These are phyloP conservation scores for Mycena filopes DNA, from an alignment of 768 basidiomycete species.

Conservation along the genomic window DNA sequence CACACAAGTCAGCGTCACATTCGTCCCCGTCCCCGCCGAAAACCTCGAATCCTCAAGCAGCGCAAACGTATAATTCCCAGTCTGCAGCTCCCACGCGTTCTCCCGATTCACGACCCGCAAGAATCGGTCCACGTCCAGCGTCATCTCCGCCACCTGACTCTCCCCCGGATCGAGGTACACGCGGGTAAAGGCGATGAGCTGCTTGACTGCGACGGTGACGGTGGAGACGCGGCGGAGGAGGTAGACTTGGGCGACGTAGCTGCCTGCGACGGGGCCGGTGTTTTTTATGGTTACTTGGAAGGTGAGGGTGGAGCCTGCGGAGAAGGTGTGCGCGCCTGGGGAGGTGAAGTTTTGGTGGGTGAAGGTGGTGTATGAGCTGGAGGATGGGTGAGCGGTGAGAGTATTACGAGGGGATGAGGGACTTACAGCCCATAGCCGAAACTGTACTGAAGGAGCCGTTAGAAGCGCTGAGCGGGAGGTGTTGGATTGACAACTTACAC, in stretches of 20 bases:
- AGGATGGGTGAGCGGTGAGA: background rate
- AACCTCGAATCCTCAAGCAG: constrained; percentile 35
- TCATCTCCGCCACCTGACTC: constrained; percentile 28
- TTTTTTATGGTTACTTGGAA: constrained; percentile 37
- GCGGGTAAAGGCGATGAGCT: constrained; percentile 37
- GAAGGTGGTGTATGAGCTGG: constrained; percentile 38
- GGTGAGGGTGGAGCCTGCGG: constrained; percentile 33
- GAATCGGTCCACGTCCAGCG: constrained; percentile 39
- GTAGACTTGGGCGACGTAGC: constrained; percentile 39
- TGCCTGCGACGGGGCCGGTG: constrained; percentile 34
- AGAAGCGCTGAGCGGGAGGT: too few relatives aligned
- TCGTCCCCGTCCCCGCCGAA: constrained; percentile 32
- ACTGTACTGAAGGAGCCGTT: constrained; percentile 29
- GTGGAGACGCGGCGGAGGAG: constrained; percentile 36
- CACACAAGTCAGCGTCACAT: constrained; percentile 39
- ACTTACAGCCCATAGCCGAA: constrained; percentile 39
- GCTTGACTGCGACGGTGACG: constrained; percentile 32
- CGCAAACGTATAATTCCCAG: constrained; percentile 39
- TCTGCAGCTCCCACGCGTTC: constrained; percentile 38
- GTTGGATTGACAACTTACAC: constrained; percentile 31
- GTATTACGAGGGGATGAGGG: background rate
- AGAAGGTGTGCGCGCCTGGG: constrained; percentile 29
- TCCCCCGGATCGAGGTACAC: constrained; percentile 35
- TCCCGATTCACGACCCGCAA: constrained; percentile 36
- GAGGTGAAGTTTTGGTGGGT: constrained; percentile 32